Evolutionary conservation across 2,329 filamentous ascomycete species (phyloP), one percentile per base, ranked within the genome.

Genomic region (Pyricularia grisea): DNA sequence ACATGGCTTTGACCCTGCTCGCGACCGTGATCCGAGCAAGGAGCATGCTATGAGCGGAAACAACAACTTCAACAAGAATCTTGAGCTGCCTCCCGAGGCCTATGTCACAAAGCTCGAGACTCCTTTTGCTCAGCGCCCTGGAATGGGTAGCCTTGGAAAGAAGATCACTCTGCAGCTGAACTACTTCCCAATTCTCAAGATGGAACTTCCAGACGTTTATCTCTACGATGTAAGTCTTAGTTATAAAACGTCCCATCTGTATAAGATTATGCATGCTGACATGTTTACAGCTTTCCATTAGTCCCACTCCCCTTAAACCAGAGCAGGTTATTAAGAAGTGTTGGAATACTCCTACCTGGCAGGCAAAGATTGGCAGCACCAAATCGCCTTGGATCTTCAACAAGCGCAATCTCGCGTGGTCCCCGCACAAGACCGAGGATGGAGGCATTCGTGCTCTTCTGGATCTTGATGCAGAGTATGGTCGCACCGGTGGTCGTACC

Each of bases 321-420:
- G 83, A 85, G 4, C 85, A 85, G 4, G 81, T 95, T 4, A 84
- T 93, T 74, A 89, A 88, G 76, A 93, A 92, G 76, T 85, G 93
- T 31, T 97, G 93, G 92, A 80, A 87, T 0, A 90, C 89, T 0
- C 80, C 84, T 1, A 78, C 80, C 0, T 83, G 93, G 7, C 85
- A 91, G 76, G 71, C 78, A 0, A 78, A 79, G 2, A 79, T 94
- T 0, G 80, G 81, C 2, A 78, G 80, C 2, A 81, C 82, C 70
- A 81, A 79, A 5, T 77, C 77, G 23, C 75, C 73, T 61, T 93
- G 90, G 86, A 86, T 97, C 69, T 93, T 88, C 74, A 93, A 98
- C 79, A 92, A 92, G 31, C 89, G 90, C 74, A 92, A 90, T 77
- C 84, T 99, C 65, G 94, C 93, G 20, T 99, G 95, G 94, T 91